Base-by-base conservation (phyloP, 495 filamentous ascomycete genomes). In the Hyaloscypha bicolor region DNA sequence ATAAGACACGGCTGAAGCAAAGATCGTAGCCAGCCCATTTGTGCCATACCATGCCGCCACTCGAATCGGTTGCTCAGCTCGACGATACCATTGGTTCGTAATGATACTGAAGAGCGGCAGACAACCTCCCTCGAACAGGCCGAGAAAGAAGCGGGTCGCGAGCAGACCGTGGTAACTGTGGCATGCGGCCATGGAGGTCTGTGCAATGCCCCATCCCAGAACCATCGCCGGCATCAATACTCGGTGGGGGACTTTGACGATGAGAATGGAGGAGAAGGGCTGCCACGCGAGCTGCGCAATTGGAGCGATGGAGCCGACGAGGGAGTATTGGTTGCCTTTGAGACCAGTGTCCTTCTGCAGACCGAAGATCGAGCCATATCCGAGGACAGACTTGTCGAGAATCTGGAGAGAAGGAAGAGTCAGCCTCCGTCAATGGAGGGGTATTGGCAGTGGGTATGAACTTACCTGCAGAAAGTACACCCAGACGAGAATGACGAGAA, bases 11-110 rank as follows among this genome's bases (percentile, higher is more conserved):
- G 87, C 66, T 1, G 87, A 84, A 0, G 88, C 89, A 55, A 88
- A 62, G 16, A 91, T 90, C 56, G 87, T 89, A 1, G 85, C 89
- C 11, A 83, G 63, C 0, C 88, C 89, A 37, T 89, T 81, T 6
- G 87, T 88, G 29, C 81, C 82, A 72, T 89, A 91, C 89, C 89
- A 91, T 16, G 87, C 79, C 4, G 83, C 84, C 25, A 89, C 88
- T 16, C 89, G 79, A 2, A 86, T 76, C 0, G 87, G 85, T 65
- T 88, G 83, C 71, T 91, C 88, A 1, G 81, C 78, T 12, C 85
- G 81, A 0, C 86, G 85, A 66, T 91, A 92, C 87, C 87, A 91
- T 79, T 81, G 76, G 25, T 75, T 74, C 14, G 83, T 85, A 64
- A 87, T 83, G 63, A 87, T 73, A 37, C 84, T 79, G 71, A 89